Evolutionary conservation across 164 flowering plant genomes (phyloP), one percentile per base, ranked within the genome.

Genomic region (Buxus sempervirens): DNA sequence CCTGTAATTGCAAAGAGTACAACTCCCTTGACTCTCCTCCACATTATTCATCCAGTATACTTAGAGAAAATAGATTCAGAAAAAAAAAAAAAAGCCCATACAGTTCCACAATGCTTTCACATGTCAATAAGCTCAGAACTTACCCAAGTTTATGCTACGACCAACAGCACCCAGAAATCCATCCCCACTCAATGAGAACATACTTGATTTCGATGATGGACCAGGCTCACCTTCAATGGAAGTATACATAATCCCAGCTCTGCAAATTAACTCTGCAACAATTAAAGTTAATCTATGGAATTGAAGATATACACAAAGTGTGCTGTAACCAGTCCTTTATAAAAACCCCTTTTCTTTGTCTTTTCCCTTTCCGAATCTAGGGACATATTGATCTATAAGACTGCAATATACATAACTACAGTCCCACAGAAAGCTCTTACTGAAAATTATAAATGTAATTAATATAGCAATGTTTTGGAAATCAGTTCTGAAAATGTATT

Each of bases 211-310:
- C 48, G 88, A 58, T 57, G 79, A 75, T 21, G 79, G 78, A 63
- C 60, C 76, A 49, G 23, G n/a, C 62, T 76, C 87, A 54, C 64
- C 81, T 21, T 82, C 85, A 69, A 65, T 54, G 1, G 84, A 74
- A 60, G 78, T 68, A 74, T 89, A 95, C 97, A 91, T 92, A 63
- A 95, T 95, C 77, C 98, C 98, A 78, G 97, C 96, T 86, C 97
- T 95, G 96, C 73, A 88, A 80, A 76, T 73, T 70, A 72, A 74
- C 78, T 81, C 90, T 87, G 91, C 80, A 82, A 76, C 70, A 81
- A 73, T 73, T 85, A 55, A 83, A 85, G 75, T 84, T 79, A 76
- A 79, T 75, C 79, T 55, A 62, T 63, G 70, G n/a, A 80, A 71
- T 70, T 54, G 70, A 67, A 48, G 54, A 70, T 9, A 41, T 4